Percentiles rank a stretch among this genome's conserved stretches.
Conservation (phyloP, 148 eudicot genomes). For the Drosera capensis region DNA sequence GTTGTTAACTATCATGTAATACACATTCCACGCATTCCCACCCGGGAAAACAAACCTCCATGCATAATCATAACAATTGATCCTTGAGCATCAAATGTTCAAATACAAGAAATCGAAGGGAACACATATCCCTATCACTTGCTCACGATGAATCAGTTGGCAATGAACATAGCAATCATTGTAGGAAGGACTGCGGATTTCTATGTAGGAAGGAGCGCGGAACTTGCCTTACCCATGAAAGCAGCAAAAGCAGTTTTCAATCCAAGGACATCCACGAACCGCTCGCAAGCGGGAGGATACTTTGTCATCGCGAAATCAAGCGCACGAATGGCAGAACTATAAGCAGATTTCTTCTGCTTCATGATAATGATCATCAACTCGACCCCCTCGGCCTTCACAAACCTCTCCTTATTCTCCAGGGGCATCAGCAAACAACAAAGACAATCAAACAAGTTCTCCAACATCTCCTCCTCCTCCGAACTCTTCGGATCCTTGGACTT, state of each 20-base stretch:
- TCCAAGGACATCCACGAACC: conserved; percentile 97
- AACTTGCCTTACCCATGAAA: conserved; percentile 99
- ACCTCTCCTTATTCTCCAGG: conserved; percentile 93
- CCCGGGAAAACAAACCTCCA: too few species aligned
- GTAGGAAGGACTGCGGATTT: too few species aligned
- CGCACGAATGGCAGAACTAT: conserved; percentile 88
- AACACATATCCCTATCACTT: too few species aligned
- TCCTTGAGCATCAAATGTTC: too few species aligned
- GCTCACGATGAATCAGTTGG: too few species aligned
- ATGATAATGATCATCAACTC: conserved; percentile 96
- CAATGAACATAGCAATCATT: too few species aligned
- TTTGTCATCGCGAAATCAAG: conserved; percentile 94
- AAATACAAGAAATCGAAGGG: too few species aligned
- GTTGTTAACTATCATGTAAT: too few species aligned
- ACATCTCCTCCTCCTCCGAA: conserved; percentile 94
- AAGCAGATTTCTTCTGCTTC: conserved; percentile 94
- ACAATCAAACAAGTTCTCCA: conserved; percentile 95
- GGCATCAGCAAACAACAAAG: conserved; percentile 98
- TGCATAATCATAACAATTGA: too few species aligned
- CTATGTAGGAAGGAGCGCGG: too few species aligned
- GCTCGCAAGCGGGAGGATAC: conserved; percentile 93
- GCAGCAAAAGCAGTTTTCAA: conserved; percentile 95
- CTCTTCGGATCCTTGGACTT: conserved; percentile 87
- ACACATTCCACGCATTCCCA: too few species aligned
- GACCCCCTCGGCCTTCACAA: conserved; percentile 91